Base-by-base conservation (phyloP, 108 stramenopile species). In the Nannochloropsis gaditana region DNA sequence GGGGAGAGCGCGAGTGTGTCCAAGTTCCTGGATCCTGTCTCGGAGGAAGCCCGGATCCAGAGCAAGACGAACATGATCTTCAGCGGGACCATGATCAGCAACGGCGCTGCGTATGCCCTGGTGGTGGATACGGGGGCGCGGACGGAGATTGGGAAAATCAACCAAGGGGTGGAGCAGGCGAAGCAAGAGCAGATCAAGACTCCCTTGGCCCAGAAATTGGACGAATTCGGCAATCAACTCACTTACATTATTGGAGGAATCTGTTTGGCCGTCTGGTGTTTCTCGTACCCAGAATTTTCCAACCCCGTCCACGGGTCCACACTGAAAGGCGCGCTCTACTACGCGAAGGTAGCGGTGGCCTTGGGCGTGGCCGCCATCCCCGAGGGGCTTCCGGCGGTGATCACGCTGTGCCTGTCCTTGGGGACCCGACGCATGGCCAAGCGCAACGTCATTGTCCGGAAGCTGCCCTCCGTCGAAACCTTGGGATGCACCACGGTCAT, bases 281-380 rank as follows among this genome's bases (percentile, higher is more conserved):
- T 93, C 9, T 92, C 91, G 41, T 94, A 97, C 81, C 96, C 97
- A 19, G 94, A 96, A 89, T 96, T 89, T 45, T 82, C 84, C 50
- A 92, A 93, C 85, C 91, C 95, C 92, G 84, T 86, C 94, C 15
- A 86, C 92, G 87, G 83, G 45, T 93, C 93, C 50, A 89, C 87
- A 80, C 83, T 90, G 41, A 89, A 86, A 79, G 91, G 91, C 15
- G 91, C 90, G n/a, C 43, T 90, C 42, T 86, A 91, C 85, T 90
- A 90, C 82, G 89, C 89, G 19, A 91, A 91, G 90, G 96, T 97
- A 42, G 98, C 96, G 5, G 97, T 99, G n/a, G 96, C 96, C 87
- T 90, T 98, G 21, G 97, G 96, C 9, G 97, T 98, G 11, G 97
- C 97, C n/a, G 97, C 97, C 21, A 97, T 98, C 83, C 96, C 97